These are phyloP conservation scores for Mrakia blollopis DNA, from an alignment of 768 basidiomycete genomes.

Conservation along the genomic window DNA sequence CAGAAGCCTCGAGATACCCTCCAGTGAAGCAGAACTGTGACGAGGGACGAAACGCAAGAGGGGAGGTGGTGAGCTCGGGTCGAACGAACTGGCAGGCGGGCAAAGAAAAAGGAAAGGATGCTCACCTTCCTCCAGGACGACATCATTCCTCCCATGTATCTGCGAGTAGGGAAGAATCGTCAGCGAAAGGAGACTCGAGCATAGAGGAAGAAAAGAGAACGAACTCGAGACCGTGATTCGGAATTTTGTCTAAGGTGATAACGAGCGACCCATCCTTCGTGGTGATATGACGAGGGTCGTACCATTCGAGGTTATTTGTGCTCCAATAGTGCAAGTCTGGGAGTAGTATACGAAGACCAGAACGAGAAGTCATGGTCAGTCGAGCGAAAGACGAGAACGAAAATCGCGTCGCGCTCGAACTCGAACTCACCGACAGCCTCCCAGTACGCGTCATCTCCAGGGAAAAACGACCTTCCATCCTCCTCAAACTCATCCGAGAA, in stretches of 20 bases:
- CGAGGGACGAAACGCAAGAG: too few species aligned
- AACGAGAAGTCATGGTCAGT: neutral
- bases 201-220: neutral
- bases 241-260: constrained; percentile 40
- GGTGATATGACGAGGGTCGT: constrained; percentile 45
- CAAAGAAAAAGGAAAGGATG: too few species aligned
- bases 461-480: constrained; percentile 50
- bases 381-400: too few species aligned
- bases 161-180: neutral
- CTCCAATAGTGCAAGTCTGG: constrained; percentile 3
- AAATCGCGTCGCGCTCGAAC: too few species aligned
- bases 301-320: constrained; percentile 40
- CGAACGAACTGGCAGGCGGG: too few species aligned
- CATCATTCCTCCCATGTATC: constrained; percentile 34
- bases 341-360: too few species aligned
- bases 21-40: constrained; percentile 32
- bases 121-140: constrained; percentile 28
- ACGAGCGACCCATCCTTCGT: constrained; percentile 42
- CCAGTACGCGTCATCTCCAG: constrained; percentile 76
- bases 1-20: constrained; percentile 21
- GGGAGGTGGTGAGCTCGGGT: too few species aligned
- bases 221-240: constrained; percentile 5
- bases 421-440: constrained; percentile 57
- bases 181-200: neutral
- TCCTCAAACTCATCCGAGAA: constrained; percentile 84